Evolutionary conservation across 106 monocot species (phyloP).

Genomic region (Cymbidium sinense): DNA sequence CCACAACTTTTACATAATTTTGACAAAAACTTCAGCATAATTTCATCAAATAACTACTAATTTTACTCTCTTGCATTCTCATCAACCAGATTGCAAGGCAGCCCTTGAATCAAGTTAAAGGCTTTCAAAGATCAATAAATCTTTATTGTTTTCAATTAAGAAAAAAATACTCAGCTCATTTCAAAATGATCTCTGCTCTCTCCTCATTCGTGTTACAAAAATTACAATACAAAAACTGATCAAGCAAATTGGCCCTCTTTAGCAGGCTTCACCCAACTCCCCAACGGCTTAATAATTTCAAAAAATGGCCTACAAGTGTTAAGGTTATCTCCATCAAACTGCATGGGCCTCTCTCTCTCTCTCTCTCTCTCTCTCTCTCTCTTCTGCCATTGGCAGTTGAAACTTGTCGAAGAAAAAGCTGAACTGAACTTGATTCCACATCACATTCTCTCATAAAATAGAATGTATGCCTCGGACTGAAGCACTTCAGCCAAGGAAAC

Average conservation of each 20-base stretch:
- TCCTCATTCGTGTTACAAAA: background rate
- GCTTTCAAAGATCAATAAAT: no score
- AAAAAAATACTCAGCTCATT: background rate
- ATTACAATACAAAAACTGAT: background rate
- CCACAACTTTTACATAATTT: no score
- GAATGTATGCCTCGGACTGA: constrained; percentile 68
- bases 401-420: background rate
- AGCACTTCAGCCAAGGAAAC: constrained; percentile 57
- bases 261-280: background rate
- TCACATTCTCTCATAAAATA: constrained; percentile 60
- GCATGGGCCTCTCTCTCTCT: background rate
- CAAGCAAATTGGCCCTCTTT: background rate
- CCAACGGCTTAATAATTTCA: background rate
- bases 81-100: no score
- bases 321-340: background rate
- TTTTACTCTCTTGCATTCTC: no score
- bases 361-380: no score
- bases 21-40: no score
- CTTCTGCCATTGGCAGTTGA: no score
- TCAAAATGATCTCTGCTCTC: background rate
- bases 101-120: no score
- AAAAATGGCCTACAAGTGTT: background rate
- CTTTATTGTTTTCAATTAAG: no score
- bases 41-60: no score
- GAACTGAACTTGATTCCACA: background rate